Conservation (phyloP, 345 rosid genomes). For the Xanthoceras sorbifolium region DNA sequence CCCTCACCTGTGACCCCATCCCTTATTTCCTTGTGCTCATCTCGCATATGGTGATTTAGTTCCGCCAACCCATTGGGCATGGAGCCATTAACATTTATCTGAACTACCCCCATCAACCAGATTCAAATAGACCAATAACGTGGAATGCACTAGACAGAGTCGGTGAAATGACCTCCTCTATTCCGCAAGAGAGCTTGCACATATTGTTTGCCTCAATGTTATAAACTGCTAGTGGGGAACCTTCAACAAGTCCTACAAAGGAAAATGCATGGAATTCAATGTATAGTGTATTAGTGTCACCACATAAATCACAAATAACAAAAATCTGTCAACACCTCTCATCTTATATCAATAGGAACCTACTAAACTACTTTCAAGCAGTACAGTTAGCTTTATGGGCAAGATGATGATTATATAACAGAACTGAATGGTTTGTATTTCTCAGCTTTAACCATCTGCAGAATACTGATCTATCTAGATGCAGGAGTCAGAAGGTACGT, state of each 20-base stretch:
- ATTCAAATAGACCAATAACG: constrained; percentile 35
- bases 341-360: neutral
- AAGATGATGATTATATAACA: neutral
- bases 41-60: constrained; percentile 26
- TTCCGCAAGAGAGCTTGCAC: constrained; percentile 31
- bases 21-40: constrained; percentile 33
- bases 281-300: neutral
- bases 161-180: constrained; percentile 20
- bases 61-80: constrained; percentile 29
- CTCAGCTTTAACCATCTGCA: neutral
- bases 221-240: constrained; percentile 1
- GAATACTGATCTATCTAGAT: neutral
- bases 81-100: constrained; percentile 33
- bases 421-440: neutral
- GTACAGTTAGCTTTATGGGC: neutral
- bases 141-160: constrained; percentile 20
- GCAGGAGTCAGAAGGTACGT: neutral
- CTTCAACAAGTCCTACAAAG: constrained; percentile 21
- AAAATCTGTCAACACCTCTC: neutral
- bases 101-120: constrained; percentile 44
- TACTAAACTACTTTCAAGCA: neutral
- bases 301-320: neutral
- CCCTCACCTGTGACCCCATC: constrained; percentile 38
- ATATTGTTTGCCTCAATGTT: constrained; percentile 27
- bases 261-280: neutral